These are phyloP conservation scores for Hypoxylon lienhwacheense DNA, from an alignment of 495 filamentous ascomycete species.

Conservation along the genomic window DNA sequence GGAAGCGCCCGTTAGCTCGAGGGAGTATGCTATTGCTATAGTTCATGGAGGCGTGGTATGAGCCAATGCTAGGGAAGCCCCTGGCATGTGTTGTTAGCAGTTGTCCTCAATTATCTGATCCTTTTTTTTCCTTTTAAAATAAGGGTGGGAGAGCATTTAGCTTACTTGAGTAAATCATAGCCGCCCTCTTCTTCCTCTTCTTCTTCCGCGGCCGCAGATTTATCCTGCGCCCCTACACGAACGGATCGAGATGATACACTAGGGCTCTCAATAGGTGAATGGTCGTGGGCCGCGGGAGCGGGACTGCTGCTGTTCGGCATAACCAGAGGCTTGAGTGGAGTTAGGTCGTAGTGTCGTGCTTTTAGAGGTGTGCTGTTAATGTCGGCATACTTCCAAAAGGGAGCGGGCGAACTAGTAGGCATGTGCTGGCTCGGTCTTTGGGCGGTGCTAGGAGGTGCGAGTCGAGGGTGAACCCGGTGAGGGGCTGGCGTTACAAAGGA, in stretches of 20 bases:
- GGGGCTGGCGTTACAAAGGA: conserved; percentile 83
- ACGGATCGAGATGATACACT: conserved; percentile 25
- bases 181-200: conserved; percentile 52
- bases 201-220: conserved; percentile 31
- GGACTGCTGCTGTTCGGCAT: conserved; percentile 67
- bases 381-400: conserved; percentile 90
- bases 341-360: conserved; percentile 58
- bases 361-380: conserved; percentile 77
- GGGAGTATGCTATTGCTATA: conserved; percentile 6
- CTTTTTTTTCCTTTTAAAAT: no score
- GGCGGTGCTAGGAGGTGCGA: conserved; percentile 85
- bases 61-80: conserved; percentile 71
- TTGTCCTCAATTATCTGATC: background rate
- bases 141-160: background rate
- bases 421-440: conserved; percentile 93
- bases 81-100: conserved; percentile 47
- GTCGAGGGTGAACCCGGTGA: conserved; percentile 74
- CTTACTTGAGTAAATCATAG: conserved; percentile 64
- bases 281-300: conserved; percentile 53
- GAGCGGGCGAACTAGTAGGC: conserved; percentile 92
- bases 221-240: conserved; percentile 29
- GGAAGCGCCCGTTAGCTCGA: conserved; percentile 16
- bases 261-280: conserved; percentile 42
- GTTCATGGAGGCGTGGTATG: conserved; percentile 54
- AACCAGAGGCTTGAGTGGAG: conserved; percentile 50